Percentiles rank a stretch among this genome's conserved stretches.
Conservation (phyloP, 176 grass and related monocot genomes). For the Tillandsia leiboldiana region DNA sequence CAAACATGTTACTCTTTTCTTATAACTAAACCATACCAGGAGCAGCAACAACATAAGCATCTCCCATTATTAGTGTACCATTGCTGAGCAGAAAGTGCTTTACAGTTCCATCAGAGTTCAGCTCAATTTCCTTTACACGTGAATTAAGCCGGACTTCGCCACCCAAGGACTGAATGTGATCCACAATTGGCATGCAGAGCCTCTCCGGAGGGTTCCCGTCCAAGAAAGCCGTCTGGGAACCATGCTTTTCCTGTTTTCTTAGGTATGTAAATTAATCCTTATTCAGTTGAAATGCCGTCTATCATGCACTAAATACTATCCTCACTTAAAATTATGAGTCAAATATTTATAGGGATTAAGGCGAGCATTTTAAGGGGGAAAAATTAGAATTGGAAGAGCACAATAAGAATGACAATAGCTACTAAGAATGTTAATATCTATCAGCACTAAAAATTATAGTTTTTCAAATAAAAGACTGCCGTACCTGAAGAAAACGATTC, state of each 20-base stretch:
- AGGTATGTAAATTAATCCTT: background rate
- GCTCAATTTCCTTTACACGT: slow-evolving; percentile 73
- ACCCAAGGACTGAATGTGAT: slow-evolving; percentile 73
- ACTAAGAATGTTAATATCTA: too few relatives aligned
- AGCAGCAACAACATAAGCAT: slow-evolving; percentile 86
- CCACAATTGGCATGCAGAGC: slow-evolving; percentile 86
- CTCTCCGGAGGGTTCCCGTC: slow-evolving; percentile 97
- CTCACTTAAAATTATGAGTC: background rate
- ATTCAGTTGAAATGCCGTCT: background rate
- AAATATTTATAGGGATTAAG: background rate
- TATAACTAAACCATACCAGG: slow-evolving; percentile 41
- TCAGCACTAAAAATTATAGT: background rate
- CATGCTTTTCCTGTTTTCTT: slow-evolving; percentile 77
- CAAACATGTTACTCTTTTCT: background rate
- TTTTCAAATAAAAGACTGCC: background rate
- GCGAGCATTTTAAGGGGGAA: background rate
- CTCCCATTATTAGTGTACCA: slow-evolving; percentile 68
- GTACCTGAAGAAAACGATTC: slow-evolving; percentile 93
- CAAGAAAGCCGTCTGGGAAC: slow-evolving; percentile 97
- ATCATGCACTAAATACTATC: background rate
- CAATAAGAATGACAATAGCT: too few relatives aligned
- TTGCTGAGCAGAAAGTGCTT: slow-evolving; percentile 69
- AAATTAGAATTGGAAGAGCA: too few relatives aligned
- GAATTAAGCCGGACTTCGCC: slow-evolving; percentile 90
- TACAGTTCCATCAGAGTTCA: slow-evolving; percentile 83